These are phyloP conservation scores for Macrotyloma uniflorum DNA, from an alignment of 306 rosid species.

Conservation along the genomic window DNA sequence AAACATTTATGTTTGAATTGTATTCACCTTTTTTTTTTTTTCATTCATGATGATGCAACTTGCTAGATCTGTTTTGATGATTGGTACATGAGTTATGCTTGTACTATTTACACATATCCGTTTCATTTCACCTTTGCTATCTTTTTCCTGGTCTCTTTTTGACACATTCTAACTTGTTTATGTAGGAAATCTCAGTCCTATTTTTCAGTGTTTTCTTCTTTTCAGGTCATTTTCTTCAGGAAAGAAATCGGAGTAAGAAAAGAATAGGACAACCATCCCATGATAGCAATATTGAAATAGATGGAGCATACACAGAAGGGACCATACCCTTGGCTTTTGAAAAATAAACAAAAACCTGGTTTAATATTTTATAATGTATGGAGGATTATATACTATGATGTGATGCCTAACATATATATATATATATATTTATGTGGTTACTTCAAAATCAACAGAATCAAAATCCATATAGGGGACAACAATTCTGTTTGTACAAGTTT, in stretches of 20 bases:
- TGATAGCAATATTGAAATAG: slow-evolving; percentile 48
- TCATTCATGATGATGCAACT: slow-evolving; percentile 14
- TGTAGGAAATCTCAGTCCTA: slow-evolving; percentile 9
- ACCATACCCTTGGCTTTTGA: slow-evolving; percentile 33
- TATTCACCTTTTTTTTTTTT: neutral
- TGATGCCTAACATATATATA: slow-evolving; percentile 41
- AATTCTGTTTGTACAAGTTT: slow-evolving; percentile 36
- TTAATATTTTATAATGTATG: slow-evolving; percentile 28
- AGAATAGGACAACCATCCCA: slow-evolving; percentile 42
- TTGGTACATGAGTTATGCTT: slow-evolving; percentile 22
- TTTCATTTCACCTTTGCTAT: slow-evolving; percentile 9
- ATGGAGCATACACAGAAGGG: slow-evolving; percentile 37
- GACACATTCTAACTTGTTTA: slow-evolving; percentile 37
- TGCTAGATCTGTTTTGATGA: slow-evolving; percentile 14
- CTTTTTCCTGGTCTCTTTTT: slow-evolving; percentile 30
- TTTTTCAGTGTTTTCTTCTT: slow-evolving; percentile 27
- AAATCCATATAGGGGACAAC: slow-evolving; percentile 35
- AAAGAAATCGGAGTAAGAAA: slow-evolving; percentile 29
- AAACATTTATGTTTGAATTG: too few species aligned
- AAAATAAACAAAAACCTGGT: neutral
- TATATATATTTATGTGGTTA: slow-evolving; percentile 18
- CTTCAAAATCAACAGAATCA: slow-evolving; percentile 38
- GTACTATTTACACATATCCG: slow-evolving; percentile 26
- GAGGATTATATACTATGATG: slow-evolving; percentile 35
- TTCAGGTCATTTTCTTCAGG: slow-evolving; percentile 48